These are phyloP conservation scores for Exophiala aquamarina DNA, from an alignment of 2,329 filamentous ascomycete species.

Conservation along the genomic window DNA sequence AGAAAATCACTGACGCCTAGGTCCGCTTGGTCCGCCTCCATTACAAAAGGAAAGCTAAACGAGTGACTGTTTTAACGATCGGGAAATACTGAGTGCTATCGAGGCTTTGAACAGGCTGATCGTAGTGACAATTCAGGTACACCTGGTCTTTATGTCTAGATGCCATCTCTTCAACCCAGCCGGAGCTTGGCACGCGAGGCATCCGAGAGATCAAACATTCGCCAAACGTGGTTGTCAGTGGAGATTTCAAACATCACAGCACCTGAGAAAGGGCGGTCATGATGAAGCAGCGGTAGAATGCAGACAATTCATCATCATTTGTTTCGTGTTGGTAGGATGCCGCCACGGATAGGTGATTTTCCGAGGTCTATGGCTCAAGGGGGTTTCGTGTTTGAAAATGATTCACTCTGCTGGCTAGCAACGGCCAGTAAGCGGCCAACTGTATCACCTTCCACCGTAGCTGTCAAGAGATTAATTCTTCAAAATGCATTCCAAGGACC, in stretches of 20 bases:
- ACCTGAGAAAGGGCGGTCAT: not conserved
- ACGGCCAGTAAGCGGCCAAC: slow-evolving; percentile 1
- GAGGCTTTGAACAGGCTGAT: not conserved
- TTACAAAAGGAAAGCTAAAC: not conserved
- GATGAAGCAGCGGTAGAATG: slow-evolving; percentile 2
- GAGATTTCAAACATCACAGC: not conserved
- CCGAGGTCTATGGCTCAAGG: slow-evolving; percentile 9
- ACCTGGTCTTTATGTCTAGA: not conserved
- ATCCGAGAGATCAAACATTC: slow-evolving; percentile 20
- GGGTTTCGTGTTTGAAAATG: slow-evolving; percentile 18
- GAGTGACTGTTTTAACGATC: not conserved
- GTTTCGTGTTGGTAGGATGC: slow-evolving; percentile 17
- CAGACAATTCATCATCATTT: slow-evolving; percentile 1
- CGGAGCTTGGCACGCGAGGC: slow-evolving; percentile 10
- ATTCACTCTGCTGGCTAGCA: slow-evolving; percentile 4
- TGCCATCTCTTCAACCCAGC: not conserved
- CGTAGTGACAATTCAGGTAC: not conserved
- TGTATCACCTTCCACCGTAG: slow-evolving; percentile 7
- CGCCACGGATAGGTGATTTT: slow-evolving; percentile 16
- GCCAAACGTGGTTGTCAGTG: slow-evolving; percentile 14
- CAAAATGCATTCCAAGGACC: not conserved
- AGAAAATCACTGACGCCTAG: no score
- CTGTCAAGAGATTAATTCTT: not conserved
- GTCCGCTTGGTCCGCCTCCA: no score
- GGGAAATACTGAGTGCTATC: no score